Evolutionary conservation across 805 yeast genomes (phyloP), one percentile per base, ranked within the genome.

Genomic region (Schizosaccharomyces lindneri): DNA sequence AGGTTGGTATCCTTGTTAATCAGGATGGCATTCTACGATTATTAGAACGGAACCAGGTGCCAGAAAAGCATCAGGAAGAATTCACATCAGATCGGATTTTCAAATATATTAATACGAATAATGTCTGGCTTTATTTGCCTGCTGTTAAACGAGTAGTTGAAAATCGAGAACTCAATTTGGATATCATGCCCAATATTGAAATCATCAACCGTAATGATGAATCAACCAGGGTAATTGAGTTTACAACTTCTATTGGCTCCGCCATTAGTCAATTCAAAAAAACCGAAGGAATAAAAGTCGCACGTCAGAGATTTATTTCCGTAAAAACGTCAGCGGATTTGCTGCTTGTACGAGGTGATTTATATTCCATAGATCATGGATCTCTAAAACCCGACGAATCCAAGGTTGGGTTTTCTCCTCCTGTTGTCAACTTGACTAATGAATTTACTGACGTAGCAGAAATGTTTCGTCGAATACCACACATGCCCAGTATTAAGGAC

Each of bases 1-100:
- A 93, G 76, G 98, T 97, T 78, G 98, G 97, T 78, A 93, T 97
- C 67, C 81, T 93, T 73, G 89, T 93, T 73, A 87, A 87, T 74
- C 93, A 93, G 74, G 90, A 87, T 67, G 97, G 97, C 65, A 82
- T 84, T 70, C 95, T 93, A 63, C 82, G 96, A 74, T 80, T 93
- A 70, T 80, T 93, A 69, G 97, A 93, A 75, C 89, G 90, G 68
- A 96, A 96, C 55, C 98, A 90, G 78, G 98, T 90, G 65, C 97
- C 97, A 72, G 89, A 88, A 74, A 97, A 88, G 73, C 97, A 90
- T 72, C 89, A 87, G 64, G 97, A 93, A 77, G 98, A 90, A 71
- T 90, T 90, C 79, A 90, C 93, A 76, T 85, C 94, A 63, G 93
- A 93, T 76, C 90, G 93, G 77, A 93, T 93, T 75, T 93, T 93